Base-by-base conservation (phyloP, 495 filamentous ascomycete genomes). In the Penicillium paxilli region DNA sequence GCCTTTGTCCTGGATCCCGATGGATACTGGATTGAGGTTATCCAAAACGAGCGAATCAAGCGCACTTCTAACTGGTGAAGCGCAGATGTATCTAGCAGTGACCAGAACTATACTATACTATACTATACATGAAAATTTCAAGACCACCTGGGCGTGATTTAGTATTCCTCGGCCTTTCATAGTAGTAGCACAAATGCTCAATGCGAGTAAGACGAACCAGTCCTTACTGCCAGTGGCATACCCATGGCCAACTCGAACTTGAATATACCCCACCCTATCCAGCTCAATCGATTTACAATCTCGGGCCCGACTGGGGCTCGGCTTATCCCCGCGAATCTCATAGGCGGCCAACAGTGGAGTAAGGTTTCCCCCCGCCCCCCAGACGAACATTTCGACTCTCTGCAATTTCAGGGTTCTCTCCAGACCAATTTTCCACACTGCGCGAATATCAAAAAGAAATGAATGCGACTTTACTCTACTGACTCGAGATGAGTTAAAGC, bases 1-100 rank as follows among this genome's bases (percentile, higher is more conserved):
- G 94, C 94, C 0, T 97, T 97, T 68, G 68, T 97, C 19, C 76
- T 96, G 9, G 93, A 98, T 67, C 94, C 94, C 0, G 94, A 98
- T 72, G 84, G 83, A 22, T 96, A 96, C 67, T 94, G 91, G 89
- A 83, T 96, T 51, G 92, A 98, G 76, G 74, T 96, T 49, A 84
- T 96, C 46, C 91, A 96, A 76, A 84, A 84, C 52, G 72, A 83
- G 67, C 68, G 71, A 20, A 51, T 82, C 44, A 81, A 80, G 66
- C 72, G 64, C 25, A 72, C 67, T 26, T 69, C 69, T 28, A 77
- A 81, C 59, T 42, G 40, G 40, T 42, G n/a, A 42, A 24, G n/a
- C 69, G 12, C 69, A 70, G 23, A 78, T 38, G 16, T 19, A 38
- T n/a, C 12, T 19, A 38, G 5, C 16, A n/a, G 70, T 14, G 5